Base-by-base conservation (phyloP, 2,329 filamentous ascomycete genomes). In the Fusarium citri region DNA sequence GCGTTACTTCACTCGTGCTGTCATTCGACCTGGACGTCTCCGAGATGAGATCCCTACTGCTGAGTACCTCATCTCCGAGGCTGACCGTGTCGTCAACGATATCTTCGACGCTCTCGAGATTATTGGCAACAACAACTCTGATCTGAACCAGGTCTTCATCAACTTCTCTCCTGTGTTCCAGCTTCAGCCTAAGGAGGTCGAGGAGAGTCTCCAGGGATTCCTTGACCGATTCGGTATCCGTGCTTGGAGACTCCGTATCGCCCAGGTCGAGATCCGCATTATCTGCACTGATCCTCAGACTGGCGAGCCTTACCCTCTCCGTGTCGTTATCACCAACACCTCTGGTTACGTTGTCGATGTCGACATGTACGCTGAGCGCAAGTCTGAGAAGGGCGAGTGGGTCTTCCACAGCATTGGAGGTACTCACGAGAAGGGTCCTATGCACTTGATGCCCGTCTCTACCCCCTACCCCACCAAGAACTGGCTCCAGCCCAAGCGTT, bases 81-180 rank as follows among this genome's bases (percentile, higher is more conserved):
- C 95, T 41, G 95, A 99, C 78, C 91, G 96, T 69, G 87, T 98
- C 75, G 94, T 99, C 88, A 98, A 94, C 79, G 96, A 99, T 79
- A 98, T 99, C 77, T 89, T 98, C 55, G 96, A 99, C 78, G 96
- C 96, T 46, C 86, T 99, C 62, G 96, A 99, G 86, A 98, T 99
- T 76, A 97, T 98, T 78, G 96, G 96, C 78, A 98, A 97, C 87
- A 98, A 98, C 85, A 97, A 97, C 85, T 97, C 96, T 54, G 96
- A 99, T 86, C 88, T 99, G 78, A 99, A 99, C 87, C 96, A 99
- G 84, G 96, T 99, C 87, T 99, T 99, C 86, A 96, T 99, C 87
- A 98, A 99, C 88, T 99, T 99, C 85, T 96, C 94, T 0, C 94
- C 94, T 12, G 93, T 98, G 63, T 98, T 99, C 90, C 93, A 94